phyloP scores from a whole-genome alignment of 805 yeast genomes.

The Lipomyces orientalis region DNA sequence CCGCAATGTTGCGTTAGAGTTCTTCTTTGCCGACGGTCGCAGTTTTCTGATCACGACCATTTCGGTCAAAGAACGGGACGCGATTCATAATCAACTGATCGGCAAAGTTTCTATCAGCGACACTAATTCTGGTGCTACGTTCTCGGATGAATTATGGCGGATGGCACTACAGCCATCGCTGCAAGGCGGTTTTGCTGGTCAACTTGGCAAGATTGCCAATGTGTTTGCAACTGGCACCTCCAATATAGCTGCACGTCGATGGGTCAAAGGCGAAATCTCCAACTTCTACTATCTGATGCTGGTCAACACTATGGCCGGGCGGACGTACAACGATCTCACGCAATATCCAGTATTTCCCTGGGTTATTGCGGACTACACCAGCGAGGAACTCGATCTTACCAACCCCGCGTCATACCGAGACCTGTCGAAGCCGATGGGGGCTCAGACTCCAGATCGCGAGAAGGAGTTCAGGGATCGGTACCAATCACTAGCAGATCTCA shows the following conservation, averaged over 20 bases:
- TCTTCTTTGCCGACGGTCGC: slow-evolving; percentile 75
- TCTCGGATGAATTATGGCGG: slow-evolving; percentile 35
- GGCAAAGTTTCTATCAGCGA: slow-evolving; percentile 53
- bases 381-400: slow-evolving; percentile 68
- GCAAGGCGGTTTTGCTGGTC: slow-evolving; percentile 42
- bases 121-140: slow-evolving; percentile 41
- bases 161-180: slow-evolving; percentile 33
- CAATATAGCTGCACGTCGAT: slow-evolving; percentile 62
- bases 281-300: slow-evolving; percentile 83
- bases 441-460: slow-evolving; percentile 68
- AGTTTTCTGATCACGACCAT: slow-evolving; percentile 71
- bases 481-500: slow-evolving; percentile 67
- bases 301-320: slow-evolving; percentile 81
- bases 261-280: slow-evolving; percentile 80
- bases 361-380: slow-evolving; percentile 83
- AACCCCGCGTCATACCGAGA: slow-evolving; percentile 72
- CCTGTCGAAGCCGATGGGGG: slow-evolving; percentile 90
- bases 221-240: slow-evolving; percentile 52
- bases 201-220: slow-evolving; percentile 53
- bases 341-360: slow-evolving; percentile 93
- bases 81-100: slow-evolving; percentile 57
- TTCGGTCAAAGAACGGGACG: slow-evolving; percentile 60
- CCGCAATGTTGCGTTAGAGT: slow-evolving; percentile 80
- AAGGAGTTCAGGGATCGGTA: slow-evolving; percentile 70
- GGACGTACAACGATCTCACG: slow-evolving; percentile 86